Base-by-base conservation (phyloP, 257 asterid species). In the Solanum chiquidenum region DNA sequence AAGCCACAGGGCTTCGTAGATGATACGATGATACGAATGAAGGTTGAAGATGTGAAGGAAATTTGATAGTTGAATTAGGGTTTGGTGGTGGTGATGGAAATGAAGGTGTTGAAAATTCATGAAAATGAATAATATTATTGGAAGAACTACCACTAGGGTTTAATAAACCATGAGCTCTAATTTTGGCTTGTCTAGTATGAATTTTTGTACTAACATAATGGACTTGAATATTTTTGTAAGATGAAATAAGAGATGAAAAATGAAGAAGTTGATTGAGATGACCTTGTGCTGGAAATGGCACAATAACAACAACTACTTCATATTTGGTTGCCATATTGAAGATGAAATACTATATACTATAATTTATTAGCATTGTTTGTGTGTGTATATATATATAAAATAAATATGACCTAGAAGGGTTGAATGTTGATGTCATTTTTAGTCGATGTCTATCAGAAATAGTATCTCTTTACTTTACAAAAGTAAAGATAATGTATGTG, bases 231-330 rank as follows among this genome's bases (percentile, higher is more conserved):
- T 13, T 69, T 6, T 69, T 49, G 44, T 83, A 74, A 90, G 93
- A 71, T 60, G 97, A 90, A 91, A 94, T 68, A 80, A 94, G 93
- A 90, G 91, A 91, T 86, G 97, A 93, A 86, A 94, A 93, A 87
- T 93, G 94, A 87, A 94, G 98, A 88, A 94, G 95, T 90, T 95
- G 98, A 91, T 95, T 95, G 87, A 95, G 97, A 46, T 95, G 98
- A 68, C 98, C 95, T 38, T 95, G 98, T 21, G 93, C 93, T 11
- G 98, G 97, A 87, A 95, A 92, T 18, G 98, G 94, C 55, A 94
- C 95, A 95, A 95, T 89, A 1, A 94, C 91, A 40, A 95, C 95
- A 2, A 80, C 90, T 18, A 93, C 92, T 9, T 93, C 90, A 21
- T 79, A 4, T 25, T 79, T 42, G n/a, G 21, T 79, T 29, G 85